Conservation (phyloP, 148 eudicot species). For the Heliamphora exappendiculata region DNA sequence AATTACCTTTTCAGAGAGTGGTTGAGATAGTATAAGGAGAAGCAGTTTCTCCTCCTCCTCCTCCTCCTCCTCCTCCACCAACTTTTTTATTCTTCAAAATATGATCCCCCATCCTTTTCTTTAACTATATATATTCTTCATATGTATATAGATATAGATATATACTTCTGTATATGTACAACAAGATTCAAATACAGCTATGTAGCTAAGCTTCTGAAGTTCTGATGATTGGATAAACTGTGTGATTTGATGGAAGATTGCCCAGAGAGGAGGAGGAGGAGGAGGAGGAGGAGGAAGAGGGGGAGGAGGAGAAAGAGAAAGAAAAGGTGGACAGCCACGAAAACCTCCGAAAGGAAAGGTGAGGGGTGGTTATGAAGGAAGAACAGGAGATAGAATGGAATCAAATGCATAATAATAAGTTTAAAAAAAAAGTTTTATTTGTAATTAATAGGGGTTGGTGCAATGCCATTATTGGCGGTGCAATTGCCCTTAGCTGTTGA, state of each 20-base stretch:
- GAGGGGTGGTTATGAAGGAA: conserved; percentile 18
- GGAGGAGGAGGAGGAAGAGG: neutral
- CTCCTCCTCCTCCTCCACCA: neutral
- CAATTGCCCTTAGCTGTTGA: neutral
- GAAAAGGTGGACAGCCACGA: conserved; percentile 22
- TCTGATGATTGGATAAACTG: neutral
- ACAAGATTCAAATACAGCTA: too few species aligned
- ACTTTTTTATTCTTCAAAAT: too few species aligned
- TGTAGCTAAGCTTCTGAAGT: too few species aligned
- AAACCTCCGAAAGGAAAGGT: conserved; percentile 17
- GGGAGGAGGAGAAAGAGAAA: neutral
- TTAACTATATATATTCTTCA: neutral
- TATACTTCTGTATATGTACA: too few species aligned
- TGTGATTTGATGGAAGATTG: neutral
- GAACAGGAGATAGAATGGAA: neutral
- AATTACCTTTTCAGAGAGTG: conserved; percentile 19
- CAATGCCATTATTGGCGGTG: neutral
- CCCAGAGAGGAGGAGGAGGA: neutral
- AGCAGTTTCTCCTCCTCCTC: conserved; percentile 12
- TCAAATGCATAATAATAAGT: conserved; percentile 4
- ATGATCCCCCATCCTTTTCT: conserved; percentile 5
- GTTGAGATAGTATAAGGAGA: conserved; percentile 13
- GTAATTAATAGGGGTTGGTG: neutral
- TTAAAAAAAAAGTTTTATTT: too few species aligned
- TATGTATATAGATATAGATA: neutral